Evolutionary conservation across 2,329 filamentous ascomycete genomes (phyloP), one percentile per base, ranked within the genome.

Genomic region (Ophiostoma perfectum): DNA sequence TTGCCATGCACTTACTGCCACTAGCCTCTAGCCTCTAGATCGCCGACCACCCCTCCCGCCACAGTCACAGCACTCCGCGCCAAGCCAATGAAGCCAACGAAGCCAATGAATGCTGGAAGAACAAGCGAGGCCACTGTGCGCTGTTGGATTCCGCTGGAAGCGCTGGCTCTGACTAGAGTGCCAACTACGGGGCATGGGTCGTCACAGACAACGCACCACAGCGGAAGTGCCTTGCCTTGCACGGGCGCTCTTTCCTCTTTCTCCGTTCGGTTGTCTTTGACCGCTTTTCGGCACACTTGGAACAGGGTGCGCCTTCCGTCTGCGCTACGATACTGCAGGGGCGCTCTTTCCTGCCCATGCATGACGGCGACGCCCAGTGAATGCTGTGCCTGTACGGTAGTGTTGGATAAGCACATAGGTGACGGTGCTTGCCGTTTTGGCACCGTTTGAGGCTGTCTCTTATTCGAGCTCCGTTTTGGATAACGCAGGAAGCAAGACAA

Each of bases 1-100:
- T 12, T 62, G 16, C 45, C 45, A 39, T 67, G 66, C 66, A 38
- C 5, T 49, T 47, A 45, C 36, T 67, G 58, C 52, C 66, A 64
- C 58, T 62, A 62, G 55, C 55, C 49, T 36, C 49, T 45, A 45
- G 44, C 14, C 8, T 45, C 6, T n/a, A 41, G 58, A 62, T 62
- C 58, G 58, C 58, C 58, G 36, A 62, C 58, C 36, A 62, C 36
- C n/a, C 36, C 41, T 18, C 55, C 18, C n/a, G 11, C 55, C 55
- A 60, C 36, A 36, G 55, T 7, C 27, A 18, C 45, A 14, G 5
- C 45, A 16, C 5, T 47, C 12, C 12, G 12, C 45, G 45, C 45
- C 45, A 47, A 47, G 45, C 45, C 45, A 47, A 47, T 16, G 45
- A 47, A 47, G 27, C 27, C 27, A 27, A 27, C 27, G 27, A 27